Evolutionary conservation across 176 grass and related monocot species (phyloP), one percentile per base, ranked within the genome.

Genomic region (Zoysia japonica): DNA sequence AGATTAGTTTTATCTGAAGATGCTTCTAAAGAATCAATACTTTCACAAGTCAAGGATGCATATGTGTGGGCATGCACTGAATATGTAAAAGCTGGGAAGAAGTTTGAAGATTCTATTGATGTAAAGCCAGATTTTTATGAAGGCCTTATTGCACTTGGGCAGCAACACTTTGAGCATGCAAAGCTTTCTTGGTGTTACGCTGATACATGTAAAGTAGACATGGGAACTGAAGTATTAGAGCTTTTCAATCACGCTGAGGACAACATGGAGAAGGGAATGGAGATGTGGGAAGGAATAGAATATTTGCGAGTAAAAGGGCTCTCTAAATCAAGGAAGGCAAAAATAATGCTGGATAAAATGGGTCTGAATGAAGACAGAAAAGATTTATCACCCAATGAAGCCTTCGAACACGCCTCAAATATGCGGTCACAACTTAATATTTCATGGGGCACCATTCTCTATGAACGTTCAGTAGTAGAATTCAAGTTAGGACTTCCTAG

Each of bases 381-480:
- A 41, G 84, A 89, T 35, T 40, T 87, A 5, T 89, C 92, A 35
- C n/a, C 75, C 47, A 84, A 92, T 77, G 87, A 92, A 70, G 86
- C 87, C 16, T 86, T 89, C 70, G 82, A 90, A 48, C 90, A 92
- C 71, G 78, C 89, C 53, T 85, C 90, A 39, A 92, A 88, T 42
- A 81, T 94, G 84, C 78, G 85, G 69, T 90, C 91, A 74, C 95
- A 94, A 67, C 87, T 94, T 44, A 94, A 98, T 70, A 91, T 94
- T 78, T 82, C 91, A 41, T 98, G 95, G 95, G 95, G 89, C 35
- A 88, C 92, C 54, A 94, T 98, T 74, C 91, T 98, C 70, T 98
- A 98, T 69, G 92, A 94, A 65, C 86, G 92, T 1, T 98, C 95
- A 1, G 80, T 94, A n/a, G 81, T 98, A 65, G 95, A 94, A 78